These are phyloP conservation scores for Exophiala lecanii-corni DNA, from an alignment of 2,329 filamentous ascomycete genomes.

Conservation along the genomic window DNA sequence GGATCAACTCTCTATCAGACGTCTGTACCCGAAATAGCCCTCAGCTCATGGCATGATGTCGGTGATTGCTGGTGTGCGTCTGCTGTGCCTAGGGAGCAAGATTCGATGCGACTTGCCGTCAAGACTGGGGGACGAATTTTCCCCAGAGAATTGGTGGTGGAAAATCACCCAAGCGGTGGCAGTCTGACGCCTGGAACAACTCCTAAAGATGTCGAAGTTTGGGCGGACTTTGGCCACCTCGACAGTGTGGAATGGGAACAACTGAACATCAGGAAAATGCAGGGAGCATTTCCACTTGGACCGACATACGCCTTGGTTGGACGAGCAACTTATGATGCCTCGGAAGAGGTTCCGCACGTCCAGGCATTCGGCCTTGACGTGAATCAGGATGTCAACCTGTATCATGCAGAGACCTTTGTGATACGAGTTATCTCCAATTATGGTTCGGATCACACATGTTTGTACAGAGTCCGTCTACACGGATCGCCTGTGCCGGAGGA, in stretches of 20 bases:
- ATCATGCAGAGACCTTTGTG: constrained; percentile 35
- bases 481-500: constrained; percentile 27
- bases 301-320: constrained; percentile 22
- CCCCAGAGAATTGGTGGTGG: constrained; percentile 65
- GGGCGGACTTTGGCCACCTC: constrained; percentile 54
- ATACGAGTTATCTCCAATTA: constrained; percentile 42
- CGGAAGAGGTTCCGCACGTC: constrained; percentile 29
- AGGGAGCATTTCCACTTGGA: constrained; percentile 11
- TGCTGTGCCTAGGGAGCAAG: constrained; percentile 35
- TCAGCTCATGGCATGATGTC: constrained; percentile 68
- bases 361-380: constrained; percentile 39
- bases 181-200: constrained; percentile 58
- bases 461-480: constrained; percentile 44
- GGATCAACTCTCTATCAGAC: constrained; percentile 16
- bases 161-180: constrained; percentile 62
- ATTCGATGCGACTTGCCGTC: constrained; percentile 40
- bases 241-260: constrained; percentile 18
- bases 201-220: constrained; percentile 66
- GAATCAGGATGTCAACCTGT: constrained; percentile 17
- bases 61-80: constrained; percentile 84
- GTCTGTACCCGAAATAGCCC: constrained; percentile 49
- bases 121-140: constrained; percentile 47
- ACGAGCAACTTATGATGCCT: constrained; percentile 21
- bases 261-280: constrained; percentile 19
- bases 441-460: constrained; percentile 40